Percentiles rank a stretch among this genome's conserved stretches.
These are phyloP conservation scores for Ensete ventricosum DNA, from an alignment of 176 grass and related monocot genomes.

Conservation along the genomic window DNA sequence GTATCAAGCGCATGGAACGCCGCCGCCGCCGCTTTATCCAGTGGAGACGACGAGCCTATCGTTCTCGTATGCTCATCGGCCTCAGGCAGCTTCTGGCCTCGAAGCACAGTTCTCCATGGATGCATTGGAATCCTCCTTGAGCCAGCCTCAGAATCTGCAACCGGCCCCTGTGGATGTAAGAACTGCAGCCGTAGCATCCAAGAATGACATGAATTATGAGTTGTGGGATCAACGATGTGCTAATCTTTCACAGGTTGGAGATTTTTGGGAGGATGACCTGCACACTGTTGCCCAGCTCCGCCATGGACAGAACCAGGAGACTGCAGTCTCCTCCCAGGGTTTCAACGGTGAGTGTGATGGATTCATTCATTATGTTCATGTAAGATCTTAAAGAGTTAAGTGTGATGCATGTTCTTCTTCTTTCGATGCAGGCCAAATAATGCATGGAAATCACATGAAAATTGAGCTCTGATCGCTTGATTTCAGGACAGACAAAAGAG, in stretches of 20 bases:
- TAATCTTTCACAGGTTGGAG: constrained; percentile 26
- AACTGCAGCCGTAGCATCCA: not conserved
- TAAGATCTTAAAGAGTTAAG: not conserved
- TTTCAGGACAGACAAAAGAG: not conserved
- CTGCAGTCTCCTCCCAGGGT: constrained; percentile 7
- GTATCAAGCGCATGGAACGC: constrained; percentile 6
- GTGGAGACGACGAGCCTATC: not conserved
- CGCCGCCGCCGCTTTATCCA: not conserved
- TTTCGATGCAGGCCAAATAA: constrained; percentile 12
- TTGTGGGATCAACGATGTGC: not conserved
- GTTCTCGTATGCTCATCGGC: constrained; percentile 8
- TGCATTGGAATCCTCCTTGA: not conserved
- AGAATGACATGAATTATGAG: not conserved
- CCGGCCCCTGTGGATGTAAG: constrained; percentile 15
- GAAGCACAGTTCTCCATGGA: not conserved
- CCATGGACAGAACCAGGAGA: constrained; percentile 26
- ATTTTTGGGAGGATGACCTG: constrained; percentile 65
- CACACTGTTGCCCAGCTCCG: constrained; percentile 71
- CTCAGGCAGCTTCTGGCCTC: constrained; percentile 19
- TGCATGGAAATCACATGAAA: constrained; percentile 15
- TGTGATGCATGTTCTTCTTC: not conserved
- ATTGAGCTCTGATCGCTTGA: constrained; percentile 25
- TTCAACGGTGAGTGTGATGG: not conserved
- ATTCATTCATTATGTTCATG: not conserved
- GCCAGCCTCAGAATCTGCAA: not conserved